Base-by-base conservation (phyloP, 108 stramenopile species). In the Skeletonema menzelii region DNA sequence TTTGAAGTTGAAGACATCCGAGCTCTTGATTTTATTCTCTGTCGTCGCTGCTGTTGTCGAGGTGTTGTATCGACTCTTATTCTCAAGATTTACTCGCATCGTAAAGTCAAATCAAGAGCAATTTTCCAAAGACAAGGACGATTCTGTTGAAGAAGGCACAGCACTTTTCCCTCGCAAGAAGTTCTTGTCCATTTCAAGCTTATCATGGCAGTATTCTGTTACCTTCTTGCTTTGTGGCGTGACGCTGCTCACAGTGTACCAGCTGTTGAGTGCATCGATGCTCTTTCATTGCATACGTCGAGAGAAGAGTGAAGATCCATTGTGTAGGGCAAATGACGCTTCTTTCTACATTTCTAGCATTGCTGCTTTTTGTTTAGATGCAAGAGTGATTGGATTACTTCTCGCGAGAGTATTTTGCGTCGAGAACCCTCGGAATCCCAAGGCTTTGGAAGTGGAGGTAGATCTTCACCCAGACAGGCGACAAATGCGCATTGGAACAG, bases 391-490 rank as follows among this genome's bases (percentile, higher is more conserved):
- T 31, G 60, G 14, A 3, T 40, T 27, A 31, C 31, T 79, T 49
- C 28, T 79, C 19, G 55, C 49, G 3, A 19, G 22, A 40, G 71
- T 79, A 24, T 42, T 79, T 22, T 59, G 31, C 20, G 44, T 80
- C 17, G 62, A 75, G 17, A 20, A 35, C 12, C 74, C 74, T 8
- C 60, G 56, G 59, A 76, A 70, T 27, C 62, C 35, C 15, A 70
- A 46, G 59, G 31, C 79, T 17, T 11, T 76, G n/a, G 32, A 70
- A 44, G 59, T 80, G 14, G 31, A 75, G 13, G 73, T 80, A 4
- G 73, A 75, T 46, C 62, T 75, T 15, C 69, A 80, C 28, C 79
- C 73, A n/a, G 79, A 80, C 24, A 35, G 61, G 27, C 56, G 69
- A 4, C 34, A 56, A n/a, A 46, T 75, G 53, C 62, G 37, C 7